Base-by-base conservation (phyloP, 805 yeast species). In the Cyberlindnera galapagoensis region DNA sequence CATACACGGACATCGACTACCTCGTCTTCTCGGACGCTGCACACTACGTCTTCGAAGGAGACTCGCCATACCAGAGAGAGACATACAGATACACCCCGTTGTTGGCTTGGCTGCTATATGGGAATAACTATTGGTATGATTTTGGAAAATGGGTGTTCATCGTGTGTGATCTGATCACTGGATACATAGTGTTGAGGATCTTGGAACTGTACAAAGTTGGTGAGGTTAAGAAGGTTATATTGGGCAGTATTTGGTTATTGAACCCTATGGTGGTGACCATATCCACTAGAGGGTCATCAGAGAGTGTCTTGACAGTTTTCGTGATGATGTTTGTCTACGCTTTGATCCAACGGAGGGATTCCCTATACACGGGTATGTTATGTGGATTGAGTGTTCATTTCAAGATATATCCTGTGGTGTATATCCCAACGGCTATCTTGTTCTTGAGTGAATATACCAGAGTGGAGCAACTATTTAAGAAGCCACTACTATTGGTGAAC, bases 241-340 rank as follows among this genome's bases (percentile, higher is more conserved):
- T 76, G 25, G 56, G 77, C 9, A 56, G 80, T 3, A 59, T 90
- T 5, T 92, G 97, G 97, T 64, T 92, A 13, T 64, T 86, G 44
- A 92, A 92, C 53, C 97, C 98, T 11, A 83, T 92, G 92, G 97
- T 88, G 1, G 74, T 80, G 20, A 86, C 95, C 1, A 92, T 92
- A 30, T 78, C 90, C 43, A 86, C 97, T 0, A 66, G 98, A 28
- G 98, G 98, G 2, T 83, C 92, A 18, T 81, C 95, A 0, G 98
- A 92, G 51, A 87, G 96, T 40, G 67, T 92, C 1, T 57, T 92
- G 28, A 85, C 94, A 3, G 87, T 84, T 20, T 61, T 90, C 43
- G 70, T 87, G 4, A 71, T 86, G 67, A 51, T 68, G 7, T 59
- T 77, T 25, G 48, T 83, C 1, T 76, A 72, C 46, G 60, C 52